These are phyloP conservation scores for Psilocybe azurescens DNA, from an alignment of 768 basidiomycete species.

Conservation along the genomic window DNA sequence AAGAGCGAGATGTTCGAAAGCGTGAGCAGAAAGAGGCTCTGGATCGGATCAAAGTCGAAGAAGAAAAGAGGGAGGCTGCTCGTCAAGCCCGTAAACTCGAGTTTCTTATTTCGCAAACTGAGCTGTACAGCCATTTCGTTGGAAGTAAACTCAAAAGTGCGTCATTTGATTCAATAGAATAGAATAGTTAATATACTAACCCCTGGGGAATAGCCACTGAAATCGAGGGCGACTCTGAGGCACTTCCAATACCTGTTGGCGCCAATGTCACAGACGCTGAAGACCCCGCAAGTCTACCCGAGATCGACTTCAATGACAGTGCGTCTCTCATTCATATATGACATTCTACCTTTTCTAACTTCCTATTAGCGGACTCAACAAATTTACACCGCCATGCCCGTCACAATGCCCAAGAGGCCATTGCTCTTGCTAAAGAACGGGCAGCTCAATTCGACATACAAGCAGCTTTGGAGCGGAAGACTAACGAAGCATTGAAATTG, in stretches of 20 bases:
- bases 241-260: constrained; percentile 53
- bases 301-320: constrained; percentile 95
- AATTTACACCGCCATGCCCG: constrained; percentile 87
- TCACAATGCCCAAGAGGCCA: constrained; percentile 89
- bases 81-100: constrained; percentile 96
- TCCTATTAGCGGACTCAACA: constrained; percentile 75
- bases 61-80: constrained; percentile 92
- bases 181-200: constrained; percentile 19
- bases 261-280: constrained; percentile 57
- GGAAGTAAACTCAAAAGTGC: constrained; percentile 93
- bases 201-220: constrained; percentile 63
- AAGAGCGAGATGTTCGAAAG: constrained; percentile 90
- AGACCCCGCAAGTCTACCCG: constrained; percentile 58
- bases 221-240: constrained; percentile 64
- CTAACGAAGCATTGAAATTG: constrained; percentile 75
- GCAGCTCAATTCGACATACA: constrained; percentile 88
- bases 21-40: constrained; percentile 94
- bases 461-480: constrained; percentile 80
- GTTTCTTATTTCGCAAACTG: constrained; percentile 98
- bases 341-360: constrained; percentile 1
- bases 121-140: constrained; percentile 98
- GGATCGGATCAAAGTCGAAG: constrained; percentile 86
- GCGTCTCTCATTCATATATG: constrained; percentile 23
- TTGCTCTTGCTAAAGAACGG: constrained; percentile 75
- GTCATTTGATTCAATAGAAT: constrained; percentile 27